Evolutionary conservation across 129 eudicot species (phyloP), one percentile per base, ranked within the genome.

Genomic region (Artemisia annua): DNA sequence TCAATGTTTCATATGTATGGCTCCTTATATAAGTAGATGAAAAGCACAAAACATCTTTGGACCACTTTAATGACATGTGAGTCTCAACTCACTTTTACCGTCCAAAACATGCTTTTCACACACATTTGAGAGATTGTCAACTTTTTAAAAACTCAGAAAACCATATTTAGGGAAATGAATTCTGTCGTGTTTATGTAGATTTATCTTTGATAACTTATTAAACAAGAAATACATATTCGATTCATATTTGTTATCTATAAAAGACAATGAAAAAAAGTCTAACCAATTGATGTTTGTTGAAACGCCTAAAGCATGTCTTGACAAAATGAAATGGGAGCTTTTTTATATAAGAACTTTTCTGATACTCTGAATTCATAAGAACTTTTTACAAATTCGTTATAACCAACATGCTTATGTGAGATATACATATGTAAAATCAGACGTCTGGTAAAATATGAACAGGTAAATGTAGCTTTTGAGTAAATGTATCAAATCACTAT

Each of bases 61-160:
- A 32, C 64, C 58, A 55, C 72, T 83, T 48, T 17, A 64, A 24
- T 35, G 75, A 67, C 48, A 67, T 63, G 76, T 71, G 30, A 70
- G 53, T 39, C 52, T 49, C 67, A 39, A 82, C 78, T 73, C 61
- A 77, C 69, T 74, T 24, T 73, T 74, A 82, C 77, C 79, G 61
- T 81, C 72, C 79, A 55, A 70, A 77, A 62, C 81, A 74, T 83
- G 83, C 70, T 78, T 83, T 80, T 80, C 79, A 83, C 82, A 76
- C 74, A 54, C 66, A 43, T 12, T 19, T 69, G 17, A 59, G 39
- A 63, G n/a, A 63, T 24, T 24, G 54, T n/a, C 43, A 10, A 48
- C 13, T 69, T 64, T 76, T 48, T 26, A 55, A 63, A 1, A 75
- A 16, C 60, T n/a, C 11, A 30, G 15, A 57, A 7, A 48, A 56